Evolutionary conservation across 805 yeast species (phyloP).

Genomic region (Barnettozyma siamensis): DNA sequence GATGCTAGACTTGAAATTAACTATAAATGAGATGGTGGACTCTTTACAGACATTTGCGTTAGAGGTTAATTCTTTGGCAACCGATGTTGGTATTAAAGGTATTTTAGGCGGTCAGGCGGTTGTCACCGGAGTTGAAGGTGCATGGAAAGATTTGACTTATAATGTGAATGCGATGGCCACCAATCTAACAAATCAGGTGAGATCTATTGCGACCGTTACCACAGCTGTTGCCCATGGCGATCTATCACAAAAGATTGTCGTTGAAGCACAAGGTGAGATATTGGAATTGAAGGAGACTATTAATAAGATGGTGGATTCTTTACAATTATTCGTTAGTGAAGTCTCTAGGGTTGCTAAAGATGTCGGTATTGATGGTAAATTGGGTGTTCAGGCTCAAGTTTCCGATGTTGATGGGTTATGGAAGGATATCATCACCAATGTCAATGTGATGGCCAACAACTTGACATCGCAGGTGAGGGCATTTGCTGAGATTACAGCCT

Average conservation of each 20-base stretch:
- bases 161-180: slow-evolving; percentile 93
- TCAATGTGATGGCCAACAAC: slow-evolving; percentile 91
- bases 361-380: slow-evolving; percentile 89
- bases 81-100: slow-evolving; percentile 92
- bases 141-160: slow-evolving; percentile 88
- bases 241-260: slow-evolving; percentile 81
- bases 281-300: slow-evolving; percentile 80
- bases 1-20: slow-evolving; percentile 74
- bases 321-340: slow-evolving; percentile 82
- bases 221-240: slow-evolving; percentile 95
- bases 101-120: slow-evolving; percentile 89
- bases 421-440: slow-evolving; percentile 89
- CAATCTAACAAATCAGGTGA: slow-evolving; percentile 82
- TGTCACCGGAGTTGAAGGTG: slow-evolving; percentile 84
- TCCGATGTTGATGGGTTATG: slow-evolving; percentile 87
- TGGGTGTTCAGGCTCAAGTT: slow-evolving; percentile 90
- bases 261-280: slow-evolving; percentile 88
- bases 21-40: slow-evolving; percentile 92
- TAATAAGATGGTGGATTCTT: slow-evolving; percentile 88
- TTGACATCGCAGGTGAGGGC: slow-evolving; percentile 90
- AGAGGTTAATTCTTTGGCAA: slow-evolving; percentile 85
- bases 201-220: slow-evolving; percentile 89
- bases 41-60: slow-evolving; percentile 81
- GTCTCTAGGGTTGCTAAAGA: slow-evolving; percentile 88
- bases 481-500: slow-evolving; percentile 88